phyloP scores from a whole-genome alignment of 2,329 filamentous ascomycete species.

The Trichoderma hamatum region DNA sequence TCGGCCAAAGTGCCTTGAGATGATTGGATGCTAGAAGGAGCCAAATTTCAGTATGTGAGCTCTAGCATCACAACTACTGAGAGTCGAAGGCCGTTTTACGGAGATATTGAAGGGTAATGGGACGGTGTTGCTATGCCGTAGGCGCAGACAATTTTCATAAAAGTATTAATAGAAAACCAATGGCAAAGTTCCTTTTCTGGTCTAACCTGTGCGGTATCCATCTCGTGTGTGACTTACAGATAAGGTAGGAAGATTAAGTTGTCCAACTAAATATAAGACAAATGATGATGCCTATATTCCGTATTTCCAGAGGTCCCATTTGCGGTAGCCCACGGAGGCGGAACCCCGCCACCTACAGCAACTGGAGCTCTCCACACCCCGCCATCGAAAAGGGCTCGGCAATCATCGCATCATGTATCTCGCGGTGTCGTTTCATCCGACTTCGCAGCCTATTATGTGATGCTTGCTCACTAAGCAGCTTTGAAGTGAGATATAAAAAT shows the following conservation, averaged over 20 bases:
- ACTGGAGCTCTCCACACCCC: conserved; percentile 19
- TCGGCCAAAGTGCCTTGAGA: conserved; percentile 35
- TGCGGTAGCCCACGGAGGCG: conserved; percentile 24
- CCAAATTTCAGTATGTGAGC: not conserved
- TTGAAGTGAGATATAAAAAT: not conserved
- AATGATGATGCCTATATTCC: not conserved
- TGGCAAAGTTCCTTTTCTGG: not conserved
- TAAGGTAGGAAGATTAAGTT: not conserved
- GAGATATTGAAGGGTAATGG: not conserved
- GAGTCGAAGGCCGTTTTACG: not conserved
- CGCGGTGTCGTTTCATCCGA: not conserved
- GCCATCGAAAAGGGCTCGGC: not conserved
- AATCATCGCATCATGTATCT: conserved; percentile 21
- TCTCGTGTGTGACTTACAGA: not conserved
- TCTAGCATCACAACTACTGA: not conserved
- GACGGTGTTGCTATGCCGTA: not conserved
- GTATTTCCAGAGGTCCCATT: not conserved
- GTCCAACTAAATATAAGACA: not conserved
- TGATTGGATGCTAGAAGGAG: not conserved
- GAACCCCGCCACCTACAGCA: conserved; percentile 29
- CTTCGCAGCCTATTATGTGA: conserved; percentile 1
- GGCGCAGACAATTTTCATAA: not conserved
- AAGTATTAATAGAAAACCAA: not conserved
- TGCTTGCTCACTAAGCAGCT: conserved; percentile 17
- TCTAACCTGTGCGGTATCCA: not conserved